Percentiles rank a stretch among this genome's conserved stretches.
Conservation (phyloP, 495 filamentous ascomycete species). For the Aspergillus funiculosus region DNA sequence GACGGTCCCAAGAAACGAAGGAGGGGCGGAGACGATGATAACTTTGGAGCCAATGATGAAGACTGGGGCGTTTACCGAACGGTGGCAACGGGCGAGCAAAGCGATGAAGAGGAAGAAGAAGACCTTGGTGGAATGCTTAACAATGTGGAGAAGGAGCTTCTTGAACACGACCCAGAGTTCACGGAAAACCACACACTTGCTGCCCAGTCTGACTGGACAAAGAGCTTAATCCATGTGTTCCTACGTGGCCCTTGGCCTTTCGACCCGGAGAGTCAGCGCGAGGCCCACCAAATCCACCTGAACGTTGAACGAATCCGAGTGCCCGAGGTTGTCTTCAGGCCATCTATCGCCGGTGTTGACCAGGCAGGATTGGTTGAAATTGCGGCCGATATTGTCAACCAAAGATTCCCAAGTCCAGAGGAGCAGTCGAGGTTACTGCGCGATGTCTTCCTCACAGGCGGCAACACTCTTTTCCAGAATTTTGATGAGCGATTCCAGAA, state of each 20-base stretch:
- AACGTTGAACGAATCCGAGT: slow-evolving; percentile 97
- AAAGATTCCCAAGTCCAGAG: slow-evolving; percentile 57
- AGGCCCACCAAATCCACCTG: slow-evolving; percentile 84
- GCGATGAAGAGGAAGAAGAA: slow-evolving; percentile 80
- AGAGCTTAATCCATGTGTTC: slow-evolving; percentile 83
- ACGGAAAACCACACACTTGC: slow-evolving; percentile 85
- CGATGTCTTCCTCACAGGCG: slow-evolving; percentile 91
- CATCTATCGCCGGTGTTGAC: slow-evolving; percentile 89
- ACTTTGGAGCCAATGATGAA: slow-evolving; percentile 93
- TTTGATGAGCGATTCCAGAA: slow-evolving; percentile 78
- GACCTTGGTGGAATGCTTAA: slow-evolving; percentile 69
- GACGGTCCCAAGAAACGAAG: slow-evolving; percentile 83
- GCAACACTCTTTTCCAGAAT: slow-evolving; percentile 78
- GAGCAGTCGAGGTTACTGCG: slow-evolving; percentile 61
- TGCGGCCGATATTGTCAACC: slow-evolving; percentile 73
- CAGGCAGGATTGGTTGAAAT: slow-evolving; percentile 92
- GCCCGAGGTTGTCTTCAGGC: slow-evolving; percentile 92
- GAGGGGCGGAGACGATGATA: slow-evolving; percentile 74
- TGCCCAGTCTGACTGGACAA: slow-evolving; percentile 90
- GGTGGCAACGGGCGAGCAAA: slow-evolving; percentile 71
- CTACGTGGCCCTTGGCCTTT: slow-evolving; percentile 80
- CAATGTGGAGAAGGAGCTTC: slow-evolving; percentile 71
- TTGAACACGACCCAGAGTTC: slow-evolving; percentile 81
- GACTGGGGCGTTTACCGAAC: slow-evolving; percentile 96
- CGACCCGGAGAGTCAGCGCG: slow-evolving; percentile 69